Base-by-base conservation (phyloP, 2,329 filamentous ascomycete species). In the Chaetomiaceae sp. region DNA sequence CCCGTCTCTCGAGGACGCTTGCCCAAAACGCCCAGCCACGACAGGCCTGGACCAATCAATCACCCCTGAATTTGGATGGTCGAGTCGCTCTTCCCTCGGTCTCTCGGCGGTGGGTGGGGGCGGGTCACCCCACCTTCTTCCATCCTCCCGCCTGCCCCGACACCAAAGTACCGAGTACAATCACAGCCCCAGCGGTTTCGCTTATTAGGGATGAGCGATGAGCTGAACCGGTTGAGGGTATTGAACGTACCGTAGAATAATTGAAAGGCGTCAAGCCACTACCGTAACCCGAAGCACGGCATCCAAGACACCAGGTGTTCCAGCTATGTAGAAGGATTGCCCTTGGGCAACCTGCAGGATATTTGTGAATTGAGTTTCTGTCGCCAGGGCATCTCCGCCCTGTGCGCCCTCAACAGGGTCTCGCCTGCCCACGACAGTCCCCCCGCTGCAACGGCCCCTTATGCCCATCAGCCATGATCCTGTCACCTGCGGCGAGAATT, bases 21-120 rank as follows among this genome's bases (percentile, higher is more conserved):
- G 34, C 51, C 50, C 49, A 48, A 53, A 56, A 56, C 40, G 53
- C 42, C 44, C 40, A 16, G 38, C 33, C 48, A 25, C 49, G 40
- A 44, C 37, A 9, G 20, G 13, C 9, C 10, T 14, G 25, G 25
- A 32, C 38, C 44, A 53, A 48, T 48, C 32, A 37, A 9, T 10
- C 4, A 32, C 8, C 16, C 23, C 18, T 40, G 34, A n/a, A 41
- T 14, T 29, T 29, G 20, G 23, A 9, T 21, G 40, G 27, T 25
- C 23, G 13, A 48, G 34, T 51, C 42, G 36, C 44, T 41, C 37
- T 34, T n/a, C n/a, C 30, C 52, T 57, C 50, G 53, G 49, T 46
- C 50, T 42, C 50, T 59, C 49, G 50, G 55, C 50, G 57, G 27
- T 48, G 48, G 37, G 57, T 58, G 55, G 55, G 53, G 55, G 55